Base-by-base conservation (phyloP, 164 flowering plant species). In the Buxus sempervirens region DNA sequence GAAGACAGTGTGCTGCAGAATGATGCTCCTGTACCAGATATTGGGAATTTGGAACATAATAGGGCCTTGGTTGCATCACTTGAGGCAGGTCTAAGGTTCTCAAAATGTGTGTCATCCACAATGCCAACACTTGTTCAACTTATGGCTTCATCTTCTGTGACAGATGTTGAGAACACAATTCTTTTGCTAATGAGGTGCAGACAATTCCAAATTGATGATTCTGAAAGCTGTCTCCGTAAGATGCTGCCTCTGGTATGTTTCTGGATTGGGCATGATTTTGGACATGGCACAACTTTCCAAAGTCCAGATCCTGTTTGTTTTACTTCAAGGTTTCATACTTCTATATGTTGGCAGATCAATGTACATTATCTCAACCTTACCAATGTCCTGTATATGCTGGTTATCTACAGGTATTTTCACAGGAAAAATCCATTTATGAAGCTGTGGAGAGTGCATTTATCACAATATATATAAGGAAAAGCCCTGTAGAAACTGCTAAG, bases 61-160 rank as follows among this genome's bases (percentile, higher is more conserved):
- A 81, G 94, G 82, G 90, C 92, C 74, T 82, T 95, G 79, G 91
- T 95, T 76, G 99, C 99, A 41, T 96, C 99, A 36, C 93, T 96
- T 62, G 97, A 95, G 82, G 91, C 97, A 23, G 99, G 97, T 21
- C 79, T 90, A 80, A 84, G 83, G 56, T 95, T 95, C 72, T 87
- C 99, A 9, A 88, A 81, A 72, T 92, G 98, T 74, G 62, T 95
- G 57, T 82, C 96, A 24, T 79, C 82, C 25, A 80, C 81, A 8
- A 90, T 95, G 96, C 96, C 96, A 15, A 86, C 82, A 60, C 95
- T 96, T 75, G 90, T 92, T 74, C 99, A 92, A 75, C 82, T 96
- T 75, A 87, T 96, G 96, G 98, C 99, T 74, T 96, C 99, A 32
- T 81, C 97, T 69, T 90, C 98, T 75, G 91, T 93, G 19, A 84